Conservation (phyloP, 345 rosid species). For the Mercurialis annua region DNA sequence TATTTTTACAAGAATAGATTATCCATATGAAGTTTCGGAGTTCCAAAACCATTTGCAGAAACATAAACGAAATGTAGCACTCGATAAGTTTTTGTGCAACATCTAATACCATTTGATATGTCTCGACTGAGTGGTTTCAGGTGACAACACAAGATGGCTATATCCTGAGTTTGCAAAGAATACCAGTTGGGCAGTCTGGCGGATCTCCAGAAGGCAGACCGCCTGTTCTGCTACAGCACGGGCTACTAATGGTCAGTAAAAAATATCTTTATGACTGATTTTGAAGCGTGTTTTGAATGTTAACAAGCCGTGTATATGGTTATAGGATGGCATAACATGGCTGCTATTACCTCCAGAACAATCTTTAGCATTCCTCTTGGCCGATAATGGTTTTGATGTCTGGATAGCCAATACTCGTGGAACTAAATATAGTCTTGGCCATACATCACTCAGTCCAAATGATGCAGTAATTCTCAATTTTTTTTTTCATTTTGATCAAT, state of each 20-base stretch:
- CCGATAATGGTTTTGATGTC: constrained; percentile 50
- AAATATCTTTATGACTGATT: too few species aligned
- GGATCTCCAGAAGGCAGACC: constrained; percentile 22
- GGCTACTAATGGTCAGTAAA: constrained; percentile 39
- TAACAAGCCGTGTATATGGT: neutral
- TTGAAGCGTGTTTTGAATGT: neutral
- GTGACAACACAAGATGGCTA: constrained; percentile 57
- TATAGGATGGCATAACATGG: constrained; percentile 52
- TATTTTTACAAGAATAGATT: too few species aligned
- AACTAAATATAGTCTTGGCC: constrained; percentile 40
- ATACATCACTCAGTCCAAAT: constrained; percentile 28
- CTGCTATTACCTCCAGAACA: constrained; percentile 37
- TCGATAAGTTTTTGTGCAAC: too few species aligned
- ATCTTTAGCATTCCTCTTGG: constrained; percentile 43
- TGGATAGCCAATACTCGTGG: constrained; percentile 52
- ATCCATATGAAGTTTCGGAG: too few species aligned
- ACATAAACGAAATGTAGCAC: too few species aligned
- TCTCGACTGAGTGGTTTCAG: constrained; percentile 21
- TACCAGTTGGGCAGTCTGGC: constrained; percentile 38
- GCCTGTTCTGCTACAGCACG: constrained; percentile 54
- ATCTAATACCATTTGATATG: neutral
- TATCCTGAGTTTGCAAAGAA: constrained; percentile 54
- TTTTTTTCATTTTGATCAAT: neutral
- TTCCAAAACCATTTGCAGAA: too few species aligned
- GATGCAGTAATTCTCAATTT: constrained; percentile 1